Evolutionary conservation across 2,329 filamentous ascomycete genomes (phyloP).

Genomic region (Trichoderma aggressivum): DNA sequence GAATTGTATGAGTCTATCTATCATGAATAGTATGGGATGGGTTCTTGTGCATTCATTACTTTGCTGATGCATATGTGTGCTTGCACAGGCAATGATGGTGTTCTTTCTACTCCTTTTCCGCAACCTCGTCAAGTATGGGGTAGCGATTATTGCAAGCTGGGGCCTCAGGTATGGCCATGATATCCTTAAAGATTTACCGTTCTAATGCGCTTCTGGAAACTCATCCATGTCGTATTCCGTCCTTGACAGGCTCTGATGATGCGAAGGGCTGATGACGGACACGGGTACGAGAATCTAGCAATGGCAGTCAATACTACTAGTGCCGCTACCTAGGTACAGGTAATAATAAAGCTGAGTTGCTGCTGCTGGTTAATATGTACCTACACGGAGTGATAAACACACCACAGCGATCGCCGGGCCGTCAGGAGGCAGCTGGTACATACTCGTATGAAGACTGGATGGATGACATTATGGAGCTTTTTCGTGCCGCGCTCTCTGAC

Average conservation of each 20-base stretch:
- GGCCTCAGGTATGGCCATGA: not conserved
- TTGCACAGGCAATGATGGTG: not conserved
- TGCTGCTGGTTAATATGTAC: not conserved
- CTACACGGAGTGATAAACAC: not conserved
- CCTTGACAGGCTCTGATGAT: not conserved
- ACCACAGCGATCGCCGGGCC: not conserved
- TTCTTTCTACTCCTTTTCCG: not conserved
- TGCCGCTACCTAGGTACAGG: too few species aligned
- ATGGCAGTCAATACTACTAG: not conserved
- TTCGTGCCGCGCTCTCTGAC: not conserved
- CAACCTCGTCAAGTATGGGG: not conserved
- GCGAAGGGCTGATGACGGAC: not conserved
- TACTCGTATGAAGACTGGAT: too few species aligned
- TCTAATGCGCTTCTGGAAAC: not conserved
- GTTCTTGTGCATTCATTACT: not conserved
- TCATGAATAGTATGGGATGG: not conserved
- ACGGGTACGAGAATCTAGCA: not conserved
- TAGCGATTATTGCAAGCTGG: not conserved
- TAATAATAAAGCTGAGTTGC: not conserved
- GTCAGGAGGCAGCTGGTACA: not conserved
- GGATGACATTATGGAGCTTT: slow-evolving; percentile 4
- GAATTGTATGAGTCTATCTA: not conserved
- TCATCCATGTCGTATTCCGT: not conserved
- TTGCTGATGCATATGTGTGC: not conserved
- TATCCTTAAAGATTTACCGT: not conserved